phyloP scores from a whole-genome alignment of 129 eudicot genomes.

The Calendula officinalis region DNA sequence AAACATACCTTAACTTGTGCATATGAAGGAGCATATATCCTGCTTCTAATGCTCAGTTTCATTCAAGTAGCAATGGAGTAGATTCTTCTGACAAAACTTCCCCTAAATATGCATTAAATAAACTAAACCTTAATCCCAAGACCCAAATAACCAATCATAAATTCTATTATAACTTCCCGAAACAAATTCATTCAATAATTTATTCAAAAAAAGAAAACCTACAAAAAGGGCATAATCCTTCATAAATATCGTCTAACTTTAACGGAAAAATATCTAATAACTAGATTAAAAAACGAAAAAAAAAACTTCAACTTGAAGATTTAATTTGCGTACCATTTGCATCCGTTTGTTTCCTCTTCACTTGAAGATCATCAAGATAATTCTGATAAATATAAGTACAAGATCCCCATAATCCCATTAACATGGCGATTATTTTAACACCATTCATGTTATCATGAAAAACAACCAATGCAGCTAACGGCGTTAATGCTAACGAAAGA shows the following conservation, averaged over 20 bases:
- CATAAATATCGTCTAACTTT: constrained; percentile 1
- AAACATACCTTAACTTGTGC: constrained; percentile 29
- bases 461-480: constrained; percentile 61
- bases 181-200: not conserved
- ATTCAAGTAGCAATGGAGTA: constrained; percentile 35
- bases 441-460: constrained; percentile 80
- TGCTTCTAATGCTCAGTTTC: constrained; percentile 28
- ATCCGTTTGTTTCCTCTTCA: constrained; percentile 29
- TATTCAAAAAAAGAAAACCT: not conserved
- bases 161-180: not conserved
- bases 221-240: constrained; percentile 10
- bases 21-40: constrained; percentile 21
- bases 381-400: constrained; percentile 77
- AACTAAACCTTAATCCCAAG: constrained; percentile 33
- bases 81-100: constrained; percentile 30
- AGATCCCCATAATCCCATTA: constrained; percentile 84
- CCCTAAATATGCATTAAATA: constrained; percentile 36
- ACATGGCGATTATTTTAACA: constrained; percentile 64
- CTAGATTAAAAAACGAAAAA: not conserved
- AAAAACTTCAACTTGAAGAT: constrained; percentile 32
- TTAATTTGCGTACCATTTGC: constrained; percentile 27
- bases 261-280: not conserved
- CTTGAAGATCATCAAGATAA: constrained; percentile 60
- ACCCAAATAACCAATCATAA: constrained; percentile 6
- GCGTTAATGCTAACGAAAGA: constrained; percentile 72